Conservation (phyloP, 1,284 basidiomycete genomes). For the Phlebopus sp. region DNA sequence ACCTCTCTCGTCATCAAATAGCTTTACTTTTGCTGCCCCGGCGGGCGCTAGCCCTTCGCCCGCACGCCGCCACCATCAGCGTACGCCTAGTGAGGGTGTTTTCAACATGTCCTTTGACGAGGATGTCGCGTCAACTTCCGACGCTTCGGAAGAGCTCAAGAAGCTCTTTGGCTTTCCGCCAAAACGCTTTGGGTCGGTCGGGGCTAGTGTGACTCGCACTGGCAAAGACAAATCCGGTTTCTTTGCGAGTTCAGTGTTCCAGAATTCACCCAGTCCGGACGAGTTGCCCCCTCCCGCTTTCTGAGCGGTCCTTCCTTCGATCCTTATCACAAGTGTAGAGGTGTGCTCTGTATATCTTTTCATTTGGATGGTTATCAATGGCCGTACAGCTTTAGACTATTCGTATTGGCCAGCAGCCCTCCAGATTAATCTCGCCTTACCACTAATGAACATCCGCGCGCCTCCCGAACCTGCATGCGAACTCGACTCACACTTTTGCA, state of each 20-base stretch:
- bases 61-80: slow-evolving; percentile 42
- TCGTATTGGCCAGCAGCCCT: slow-evolving; percentile 28
- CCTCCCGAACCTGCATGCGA: slow-evolving; percentile 14
- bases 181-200: slow-evolving; percentile 31
- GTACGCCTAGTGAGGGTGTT: slow-evolving; percentile 63
- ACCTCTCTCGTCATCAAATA: slow-evolving; percentile 39
- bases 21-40: slow-evolving; percentile 38
- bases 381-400: slow-evolving; percentile 24
- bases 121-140: slow-evolving; percentile 45
- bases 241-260: slow-evolving; percentile 75
- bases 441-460: slow-evolving; percentile 19
- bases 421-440: slow-evolving; percentile 35
- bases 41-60: slow-evolving; percentile 35
- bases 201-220: slow-evolving; percentile 23
- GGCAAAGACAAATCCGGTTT: slow-evolving; percentile 42
- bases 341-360: slow-evolving; percentile 25
- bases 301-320: slow-evolving; percentile 34
- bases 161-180: slow-evolving; percentile 33
- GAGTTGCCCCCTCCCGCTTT: slow-evolving; percentile 68
- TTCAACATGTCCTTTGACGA: slow-evolving; percentile 71
- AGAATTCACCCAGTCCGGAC: slow-evolving; percentile 77
- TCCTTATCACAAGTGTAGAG: slow-evolving; percentile 40
- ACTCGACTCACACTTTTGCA: slow-evolving; percentile 4
- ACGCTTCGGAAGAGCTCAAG: slow-evolving; percentile 40
- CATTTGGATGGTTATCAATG: neutral